Conservation (phyloP, 2,329 filamentous ascomycete species). For the Trichoderma sp. region DNA sequence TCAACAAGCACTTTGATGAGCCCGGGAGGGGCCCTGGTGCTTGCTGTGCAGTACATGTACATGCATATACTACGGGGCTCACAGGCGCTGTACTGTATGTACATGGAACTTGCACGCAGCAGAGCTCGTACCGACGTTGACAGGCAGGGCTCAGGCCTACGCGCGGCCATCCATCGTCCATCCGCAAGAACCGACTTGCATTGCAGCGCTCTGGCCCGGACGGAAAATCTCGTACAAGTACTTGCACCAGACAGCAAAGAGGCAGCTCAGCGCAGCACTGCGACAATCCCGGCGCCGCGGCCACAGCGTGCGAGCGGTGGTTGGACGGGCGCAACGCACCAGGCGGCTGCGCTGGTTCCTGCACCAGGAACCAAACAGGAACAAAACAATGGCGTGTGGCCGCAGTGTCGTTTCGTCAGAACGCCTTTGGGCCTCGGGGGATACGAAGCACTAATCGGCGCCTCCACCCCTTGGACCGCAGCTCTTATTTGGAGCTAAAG, state of each 20-base stretch:
- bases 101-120: not conserved
- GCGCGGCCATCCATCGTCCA: slow-evolving; percentile 22
- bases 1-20: not conserved
- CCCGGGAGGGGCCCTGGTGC: not conserved
- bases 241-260: not conserved
- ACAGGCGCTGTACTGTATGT: not conserved
- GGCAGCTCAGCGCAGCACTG: not conserved
- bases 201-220: not conserved
- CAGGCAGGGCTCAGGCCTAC: slow-evolving; percentile 12
- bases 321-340: slow-evolving; percentile 13
- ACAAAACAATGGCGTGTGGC: slow-evolving; percentile 7
- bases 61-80: not conserved
- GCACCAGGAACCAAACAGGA: slow-evolving; percentile 21
- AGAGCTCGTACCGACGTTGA: not conserved
- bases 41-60: not conserved
- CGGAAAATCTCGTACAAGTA: not conserved
- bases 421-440: slow-evolving; percentile 12
- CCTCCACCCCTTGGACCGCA: slow-evolving; percentile 13
- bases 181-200: slow-evolving; percentile 4
- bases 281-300: not conserved
- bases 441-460: slow-evolving; percentile 25
- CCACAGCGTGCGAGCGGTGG: not conserved
- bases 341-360: slow-evolving; percentile 24
- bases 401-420: slow-evolving; percentile 16
- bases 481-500: slow-evolving; percentile 6